Conservation (phyloP, 495 filamentous ascomycete species). For the Neurospora hispaniola region DNA sequence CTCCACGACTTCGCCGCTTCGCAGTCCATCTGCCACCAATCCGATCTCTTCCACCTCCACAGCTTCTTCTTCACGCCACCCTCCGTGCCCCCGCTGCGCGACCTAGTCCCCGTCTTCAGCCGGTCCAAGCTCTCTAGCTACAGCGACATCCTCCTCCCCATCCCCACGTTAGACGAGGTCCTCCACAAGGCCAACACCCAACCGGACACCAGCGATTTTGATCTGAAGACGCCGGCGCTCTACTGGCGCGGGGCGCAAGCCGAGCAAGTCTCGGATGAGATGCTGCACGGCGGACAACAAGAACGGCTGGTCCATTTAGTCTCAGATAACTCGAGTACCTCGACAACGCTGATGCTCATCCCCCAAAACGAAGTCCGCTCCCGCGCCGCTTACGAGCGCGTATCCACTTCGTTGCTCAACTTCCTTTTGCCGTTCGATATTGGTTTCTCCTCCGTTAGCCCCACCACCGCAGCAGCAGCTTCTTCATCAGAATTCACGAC, state of each 20-base stretch:
- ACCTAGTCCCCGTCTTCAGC: conserved; percentile 64
- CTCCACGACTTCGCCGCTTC: conserved; percentile 53
- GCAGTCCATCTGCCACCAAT: conserved; percentile 65
- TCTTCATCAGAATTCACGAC: neutral
- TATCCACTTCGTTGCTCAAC: conserved; percentile 24
- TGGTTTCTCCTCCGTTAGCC: conserved; percentile 18
- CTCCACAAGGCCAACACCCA: conserved; percentile 10
- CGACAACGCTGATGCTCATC: conserved; percentile 29
- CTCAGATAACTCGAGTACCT: conserved; percentile 36
- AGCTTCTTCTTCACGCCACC: conserved; percentile 58
- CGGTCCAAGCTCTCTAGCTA: conserved; percentile 56
- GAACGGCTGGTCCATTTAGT: conserved; percentile 52
- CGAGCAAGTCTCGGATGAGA: conserved; percentile 20
- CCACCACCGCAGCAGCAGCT: neutral
- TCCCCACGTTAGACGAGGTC: conserved; percentile 55
- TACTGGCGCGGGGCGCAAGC: conserved; percentile 51
- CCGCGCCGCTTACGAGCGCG: conserved; percentile 25
- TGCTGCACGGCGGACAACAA: conserved; percentile 32
- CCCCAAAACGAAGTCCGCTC: conserved; percentile 15
- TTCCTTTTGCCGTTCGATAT: conserved; percentile 28
- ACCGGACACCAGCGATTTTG: conserved; percentile 28
- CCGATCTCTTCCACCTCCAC: conserved; percentile 64
- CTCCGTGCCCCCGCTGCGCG: conserved; percentile 48
- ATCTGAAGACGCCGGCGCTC: conserved; percentile 41
- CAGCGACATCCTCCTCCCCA: conserved; percentile 69